phyloP scores from a whole-genome alignment of 1,139 yeast genomes.

The Saccharomyces hybrid region DNA sequence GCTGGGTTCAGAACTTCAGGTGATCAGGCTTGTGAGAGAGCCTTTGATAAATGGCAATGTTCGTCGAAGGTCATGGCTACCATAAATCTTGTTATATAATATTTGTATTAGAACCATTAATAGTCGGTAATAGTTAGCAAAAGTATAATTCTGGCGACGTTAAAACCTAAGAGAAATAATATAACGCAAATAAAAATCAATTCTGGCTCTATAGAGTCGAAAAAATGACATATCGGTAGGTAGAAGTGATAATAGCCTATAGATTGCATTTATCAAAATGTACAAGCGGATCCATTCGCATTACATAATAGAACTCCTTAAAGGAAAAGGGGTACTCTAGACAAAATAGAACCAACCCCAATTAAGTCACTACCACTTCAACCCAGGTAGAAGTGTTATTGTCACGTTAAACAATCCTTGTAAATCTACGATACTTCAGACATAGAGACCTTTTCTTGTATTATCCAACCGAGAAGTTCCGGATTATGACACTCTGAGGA shows the following conservation, averaged over 20 bases:
- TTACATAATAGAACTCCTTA: background rate
- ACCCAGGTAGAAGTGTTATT: background rate
- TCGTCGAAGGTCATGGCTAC: background rate
- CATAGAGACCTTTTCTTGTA: background rate
- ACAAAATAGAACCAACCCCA: background rate
- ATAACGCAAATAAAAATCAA: background rate
- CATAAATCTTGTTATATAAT: background rate
- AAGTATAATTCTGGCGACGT: background rate
- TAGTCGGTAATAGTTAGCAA: background rate
- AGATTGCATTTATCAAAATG: background rate
- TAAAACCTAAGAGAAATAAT: background rate
- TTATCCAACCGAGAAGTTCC: background rate
- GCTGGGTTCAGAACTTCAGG: background rate
- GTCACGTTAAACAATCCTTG: background rate
- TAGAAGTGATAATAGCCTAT: background rate
- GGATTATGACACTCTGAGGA: background rate
- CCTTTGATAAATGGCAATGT: background rate
- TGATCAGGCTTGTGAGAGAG: background rate
- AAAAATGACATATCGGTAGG: background rate
- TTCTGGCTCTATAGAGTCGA: background rate
- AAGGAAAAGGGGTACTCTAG: background rate
- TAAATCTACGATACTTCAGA: background rate
- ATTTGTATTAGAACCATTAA: background rate
- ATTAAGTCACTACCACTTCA: background rate
- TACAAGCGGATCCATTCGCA: background rate